Conservation (phyloP, 140 eudicot genomes). For the Bidens hawaiensis region DNA sequence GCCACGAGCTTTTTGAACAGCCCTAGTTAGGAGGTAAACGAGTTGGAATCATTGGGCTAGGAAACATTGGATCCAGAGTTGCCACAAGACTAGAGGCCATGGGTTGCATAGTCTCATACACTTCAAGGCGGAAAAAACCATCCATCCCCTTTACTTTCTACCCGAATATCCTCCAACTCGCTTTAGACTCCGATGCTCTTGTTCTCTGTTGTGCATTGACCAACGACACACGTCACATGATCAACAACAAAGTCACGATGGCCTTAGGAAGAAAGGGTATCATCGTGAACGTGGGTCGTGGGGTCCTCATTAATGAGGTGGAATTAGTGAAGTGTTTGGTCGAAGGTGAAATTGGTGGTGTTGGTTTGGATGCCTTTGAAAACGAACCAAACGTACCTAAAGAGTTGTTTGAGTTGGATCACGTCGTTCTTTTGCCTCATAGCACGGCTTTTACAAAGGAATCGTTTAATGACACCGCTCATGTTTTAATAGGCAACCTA, state of each 20-base stretch:
- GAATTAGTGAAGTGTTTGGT: slow-evolving; percentile 44
- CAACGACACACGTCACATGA: slow-evolving; percentile 56
- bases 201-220: slow-evolving; percentile 57
- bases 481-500: slow-evolving; percentile 41
- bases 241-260: slow-evolving; percentile 38
- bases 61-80: slow-evolving; percentile 64
- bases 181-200: slow-evolving; percentile 41
- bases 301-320: slow-evolving; percentile 46
- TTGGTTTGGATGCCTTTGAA: slow-evolving; percentile 74
- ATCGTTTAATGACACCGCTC: slow-evolving; percentile 29
- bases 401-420: slow-evolving; percentile 47
- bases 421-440: slow-evolving; percentile 70
- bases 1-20: too few species aligned
- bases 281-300: slow-evolving; percentile 64
- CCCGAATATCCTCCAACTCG: slow-evolving; percentile 37
- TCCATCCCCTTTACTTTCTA: slow-evolving; percentile 33
- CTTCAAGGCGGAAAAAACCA: slow-evolving; percentile 49
- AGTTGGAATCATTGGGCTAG: slow-evolving; percentile 80
- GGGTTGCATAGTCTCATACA: slow-evolving; percentile 56
- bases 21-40: slow-evolving; percentile 60
- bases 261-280: slow-evolving; percentile 56
- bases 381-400: slow-evolving; percentile 59
- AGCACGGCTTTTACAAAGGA: slow-evolving; percentile 43
- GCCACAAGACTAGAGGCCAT: slow-evolving; percentile 73
- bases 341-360: slow-evolving; percentile 59